Conservation (phyloP, 768 basidiomycete species). For the Suillus sp. region DNA sequence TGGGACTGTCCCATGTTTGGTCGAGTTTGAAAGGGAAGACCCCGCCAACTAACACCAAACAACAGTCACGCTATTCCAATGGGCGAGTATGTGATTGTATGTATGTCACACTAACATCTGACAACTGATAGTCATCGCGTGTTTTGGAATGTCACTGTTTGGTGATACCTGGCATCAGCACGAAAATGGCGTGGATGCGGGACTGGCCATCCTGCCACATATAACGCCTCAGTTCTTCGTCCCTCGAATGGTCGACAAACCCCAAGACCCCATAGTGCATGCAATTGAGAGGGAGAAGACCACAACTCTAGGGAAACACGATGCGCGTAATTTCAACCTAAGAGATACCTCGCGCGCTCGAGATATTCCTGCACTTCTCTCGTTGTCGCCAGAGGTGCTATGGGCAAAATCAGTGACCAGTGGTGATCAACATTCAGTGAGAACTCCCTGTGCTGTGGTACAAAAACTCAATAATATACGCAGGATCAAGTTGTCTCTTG, state of each 20-base stretch:
- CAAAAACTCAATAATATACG: slow-evolving; percentile 6
- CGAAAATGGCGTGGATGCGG: not conserved
- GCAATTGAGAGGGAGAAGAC: slow-evolving; percentile 37
- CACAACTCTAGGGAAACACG: not conserved
- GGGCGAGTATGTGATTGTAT: not conserved
- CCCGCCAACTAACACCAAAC: slow-evolving; percentile 4
- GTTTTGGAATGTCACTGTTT: slow-evolving; percentile 3
- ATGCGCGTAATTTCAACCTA: not conserved
- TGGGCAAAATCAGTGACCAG: slow-evolving; percentile 24
- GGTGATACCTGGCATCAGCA: not conserved
- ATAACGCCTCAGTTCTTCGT: slow-evolving; percentile 57
- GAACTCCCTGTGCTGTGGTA: slow-evolving; percentile 7
- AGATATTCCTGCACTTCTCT: not conserved
- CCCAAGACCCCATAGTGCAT: slow-evolving; percentile 79
- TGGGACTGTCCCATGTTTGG: not conserved
- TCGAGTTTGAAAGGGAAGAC: not conserved
- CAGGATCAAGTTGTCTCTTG: slow-evolving; percentile 62
- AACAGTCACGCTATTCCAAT: not conserved
- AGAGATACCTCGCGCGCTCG: too few species aligned
- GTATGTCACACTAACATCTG: not conserved
- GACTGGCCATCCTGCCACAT: slow-evolving; percentile 38
- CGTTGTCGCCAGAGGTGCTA: slow-evolving; percentile 6
- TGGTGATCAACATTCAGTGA: slow-evolving; percentile 18
- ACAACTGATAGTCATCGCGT: not conserved
- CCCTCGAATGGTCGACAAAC: slow-evolving; percentile 66